Base-by-base conservation (phyloP, 2,329 filamentous ascomycete species). In the Elsinoe batatas region DNA sequence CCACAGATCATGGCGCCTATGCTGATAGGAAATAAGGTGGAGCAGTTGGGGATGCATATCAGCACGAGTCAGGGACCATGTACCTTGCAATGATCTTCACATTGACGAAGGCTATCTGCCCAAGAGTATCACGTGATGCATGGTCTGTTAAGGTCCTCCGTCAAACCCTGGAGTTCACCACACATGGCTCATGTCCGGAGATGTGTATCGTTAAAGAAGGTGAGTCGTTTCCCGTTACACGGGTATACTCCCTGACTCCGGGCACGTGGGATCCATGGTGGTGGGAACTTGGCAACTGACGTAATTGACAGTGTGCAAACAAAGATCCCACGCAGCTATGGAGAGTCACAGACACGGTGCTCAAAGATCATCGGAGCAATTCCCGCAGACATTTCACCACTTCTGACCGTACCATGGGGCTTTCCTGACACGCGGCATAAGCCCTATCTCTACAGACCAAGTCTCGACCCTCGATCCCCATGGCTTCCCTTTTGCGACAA, bases 401-500 rank as follows among this genome's bases (percentile, higher is more conserved):
- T 30, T 30, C 7, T 30, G 26, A 40, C 17, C 37, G 40, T 44
- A 15, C 15, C 32, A 51, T 51, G 47, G 47, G 15, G 26, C 32
- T 26, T 33, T 35, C 33, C 47, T 38, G 36, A 54, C 36, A 54
- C 51, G 35, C 36, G 38, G 43, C 36, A 38, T 17, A 7, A 42
- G 26, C 26, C 15, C 18, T 53, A 32, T 13, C 26, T 35, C 32
- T 15, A 10, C 10, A 32, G 33, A 30, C 32, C 26, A 30, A 30
- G 26, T 5, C 13, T 18, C 12, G 20, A 17, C 36, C 17, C 17
- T 30, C 53, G 40, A 46, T 55, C 40, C 38, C 18, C 35, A 63
- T 63, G 88, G 79, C 86, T 55, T 88, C 85, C 18, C 73, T 97
- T 59, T 79, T 97, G 62, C 87, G 91, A 64, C 88, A 95, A 68